phyloP scores from a whole-genome alignment of 352 stramenopile genomes.

The Pythium utonaiense region DNA sequence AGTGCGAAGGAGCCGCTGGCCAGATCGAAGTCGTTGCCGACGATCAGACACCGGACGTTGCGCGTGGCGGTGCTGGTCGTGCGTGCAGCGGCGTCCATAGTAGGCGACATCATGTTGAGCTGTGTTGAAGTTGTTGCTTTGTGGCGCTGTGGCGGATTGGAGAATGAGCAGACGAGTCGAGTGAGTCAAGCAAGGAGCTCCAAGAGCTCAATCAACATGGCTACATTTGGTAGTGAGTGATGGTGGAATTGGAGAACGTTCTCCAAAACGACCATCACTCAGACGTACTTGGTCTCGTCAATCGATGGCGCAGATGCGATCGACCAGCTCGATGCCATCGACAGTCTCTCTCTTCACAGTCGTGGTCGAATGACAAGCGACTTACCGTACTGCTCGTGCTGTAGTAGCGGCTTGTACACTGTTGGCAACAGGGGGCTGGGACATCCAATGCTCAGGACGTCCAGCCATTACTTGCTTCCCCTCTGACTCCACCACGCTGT shows the following conservation, averaged over 20 bases:
- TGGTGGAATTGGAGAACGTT: constrained; percentile 15
- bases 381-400: too few species aligned
- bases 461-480: too few species aligned
- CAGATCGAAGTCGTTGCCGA: constrained; percentile 18
- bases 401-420: too few species aligned
- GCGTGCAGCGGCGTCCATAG: not conserved
- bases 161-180: constrained; percentile 7
- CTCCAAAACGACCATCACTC: constrained; percentile 19
- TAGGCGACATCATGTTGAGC: constrained; percentile 1
- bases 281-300: not conserved
- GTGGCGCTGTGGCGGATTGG: not conserved
- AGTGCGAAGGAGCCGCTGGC: constrained; percentile 18
- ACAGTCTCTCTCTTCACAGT: not conserved
- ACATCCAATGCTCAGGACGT: too few species aligned
- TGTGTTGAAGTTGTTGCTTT: not conserved
- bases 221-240: constrained; percentile 18
- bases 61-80: not conserved
- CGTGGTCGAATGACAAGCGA: too few species aligned
- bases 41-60: constrained; percentile 22
- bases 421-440: too few species aligned
- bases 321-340: not conserved
- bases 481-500: too few species aligned
- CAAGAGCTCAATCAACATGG: constrained; percentile 6
- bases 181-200: not conserved
- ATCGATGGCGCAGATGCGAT: too few species aligned